Conservation (phyloP, 1,284 basidiomycete genomes). For the Tremellales sp. region DNA sequence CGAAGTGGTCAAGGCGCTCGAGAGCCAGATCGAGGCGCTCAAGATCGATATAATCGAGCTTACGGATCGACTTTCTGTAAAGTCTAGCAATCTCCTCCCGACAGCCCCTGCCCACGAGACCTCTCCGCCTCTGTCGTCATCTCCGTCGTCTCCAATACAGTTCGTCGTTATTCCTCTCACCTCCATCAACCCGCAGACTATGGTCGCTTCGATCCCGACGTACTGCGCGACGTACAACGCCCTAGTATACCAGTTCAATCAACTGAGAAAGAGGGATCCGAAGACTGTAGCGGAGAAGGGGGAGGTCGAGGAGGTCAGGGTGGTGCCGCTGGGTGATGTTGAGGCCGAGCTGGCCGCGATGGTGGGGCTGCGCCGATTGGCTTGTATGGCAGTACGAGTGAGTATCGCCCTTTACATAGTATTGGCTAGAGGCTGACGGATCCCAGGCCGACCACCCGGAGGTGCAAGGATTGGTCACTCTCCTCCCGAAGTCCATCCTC, state of each 20-base stretch:
- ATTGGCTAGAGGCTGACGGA: neutral
- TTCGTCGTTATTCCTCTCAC: constrained; percentile 38
- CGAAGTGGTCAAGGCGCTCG: constrained; percentile 69
- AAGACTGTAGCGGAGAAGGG: constrained; percentile 14
- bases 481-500: constrained; percentile 35
- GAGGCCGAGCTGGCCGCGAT: constrained; percentile 62
- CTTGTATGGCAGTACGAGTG: constrained; percentile 64
- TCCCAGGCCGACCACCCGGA: constrained; percentile 30
- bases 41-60: constrained; percentile 30
- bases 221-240: constrained; percentile 45
- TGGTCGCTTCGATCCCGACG: constrained; percentile 37
- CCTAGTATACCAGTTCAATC: constrained; percentile 32
- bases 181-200: constrained; percentile 34
- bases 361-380: constrained; percentile 64
- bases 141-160: constrained; percentile 12
- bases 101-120: constrained; percentile 23
- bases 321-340: constrained; percentile 69
- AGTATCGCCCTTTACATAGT: constrained; percentile 18
- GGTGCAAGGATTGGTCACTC: constrained; percentile 14
- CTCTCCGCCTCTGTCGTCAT: constrained; percentile 5
- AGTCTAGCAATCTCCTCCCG: constrained; percentile 18
- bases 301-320: constrained; percentile 46
- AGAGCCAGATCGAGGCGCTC: constrained; percentile 55
- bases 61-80: constrained; percentile 34
- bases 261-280: constrained; percentile 17